These are phyloP conservation scores for Casaregolazyma lundiana DNA, from an alignment of 1,139 yeast species.

Conservation along the genomic window DNA sequence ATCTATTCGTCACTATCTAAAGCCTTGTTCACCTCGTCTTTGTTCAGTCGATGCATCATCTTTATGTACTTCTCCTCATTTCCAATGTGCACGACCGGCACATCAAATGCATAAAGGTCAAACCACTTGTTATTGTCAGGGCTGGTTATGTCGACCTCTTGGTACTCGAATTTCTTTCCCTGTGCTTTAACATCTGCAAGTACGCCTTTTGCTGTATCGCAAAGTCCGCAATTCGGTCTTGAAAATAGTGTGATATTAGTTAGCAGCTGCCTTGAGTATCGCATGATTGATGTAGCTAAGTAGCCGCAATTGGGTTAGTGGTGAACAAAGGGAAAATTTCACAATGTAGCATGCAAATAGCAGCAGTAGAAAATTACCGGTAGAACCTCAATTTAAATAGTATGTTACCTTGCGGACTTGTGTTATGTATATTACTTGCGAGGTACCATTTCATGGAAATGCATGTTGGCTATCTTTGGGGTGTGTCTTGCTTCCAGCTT, in stretches of 20 bases:
- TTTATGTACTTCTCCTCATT: constrained; percentile 46
- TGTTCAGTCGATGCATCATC: constrained; percentile 72
- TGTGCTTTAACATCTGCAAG: constrained; percentile 16
- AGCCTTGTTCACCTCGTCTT: constrained; percentile 44
- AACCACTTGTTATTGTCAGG: constrained; percentile 70
- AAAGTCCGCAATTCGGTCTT: constrained; percentile 72
- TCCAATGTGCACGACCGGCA: constrained; percentile 73
- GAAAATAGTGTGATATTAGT: constrained; percentile 58
- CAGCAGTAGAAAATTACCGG: too few species aligned
- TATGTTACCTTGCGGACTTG: too few species aligned
- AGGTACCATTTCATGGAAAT: too few species aligned
- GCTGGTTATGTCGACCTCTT: constrained; percentile 61
- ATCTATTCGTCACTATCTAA: constrained; percentile 13
- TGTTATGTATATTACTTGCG: neutral
- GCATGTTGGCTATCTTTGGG: neutral
- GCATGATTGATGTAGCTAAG: neutral
- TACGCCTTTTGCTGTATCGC: constrained; percentile 64
- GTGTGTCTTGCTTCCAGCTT: neutral
- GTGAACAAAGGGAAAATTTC: neutral
- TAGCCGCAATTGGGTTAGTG: neutral
- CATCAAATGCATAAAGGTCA: constrained; percentile 81
- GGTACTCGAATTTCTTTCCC: constrained; percentile 32
- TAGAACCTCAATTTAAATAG: too few species aligned
- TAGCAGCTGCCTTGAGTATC: neutral
- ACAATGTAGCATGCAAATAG: too few species aligned